These are phyloP conservation scores for Sphaerobolus stellatus DNA, from an alignment of 1,284 basidiomycete species.

Conservation along the genomic window DNA sequence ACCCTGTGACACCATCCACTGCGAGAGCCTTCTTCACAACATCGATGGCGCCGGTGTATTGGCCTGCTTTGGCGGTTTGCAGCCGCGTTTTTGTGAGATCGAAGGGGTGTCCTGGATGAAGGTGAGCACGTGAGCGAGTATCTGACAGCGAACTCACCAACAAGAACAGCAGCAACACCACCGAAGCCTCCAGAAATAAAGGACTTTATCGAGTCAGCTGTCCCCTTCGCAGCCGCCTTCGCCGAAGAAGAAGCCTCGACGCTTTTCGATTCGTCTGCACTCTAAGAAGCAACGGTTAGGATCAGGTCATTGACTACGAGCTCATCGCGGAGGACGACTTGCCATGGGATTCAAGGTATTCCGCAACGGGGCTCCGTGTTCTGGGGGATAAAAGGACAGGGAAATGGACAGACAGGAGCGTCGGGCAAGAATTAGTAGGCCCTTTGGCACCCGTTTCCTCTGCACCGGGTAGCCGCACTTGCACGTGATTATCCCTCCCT, in stretches of 20 bases:
- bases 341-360: too few species aligned
- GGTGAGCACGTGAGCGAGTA: constrained; percentile 1
- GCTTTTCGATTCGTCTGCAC: constrained; percentile 6
- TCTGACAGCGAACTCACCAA: constrained; percentile 56
- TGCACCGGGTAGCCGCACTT: too few species aligned
- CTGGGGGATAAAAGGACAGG: too few species aligned
- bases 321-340: too few species aligned
- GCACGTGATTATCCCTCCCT: too few species aligned
- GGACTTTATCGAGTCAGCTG: constrained; percentile 67
- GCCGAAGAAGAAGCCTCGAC: neutral
- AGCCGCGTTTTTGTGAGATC: constrained; percentile 96
- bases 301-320: too few species aligned
- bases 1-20: constrained; percentile 89
- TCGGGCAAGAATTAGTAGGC: too few species aligned
- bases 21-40: constrained; percentile 90
- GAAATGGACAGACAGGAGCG: too few species aligned
- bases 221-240: constrained; percentile 8
- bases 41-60: constrained; percentile 91
- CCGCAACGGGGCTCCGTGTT: too few species aligned
- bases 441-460: too few species aligned
- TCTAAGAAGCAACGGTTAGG: too few species aligned
- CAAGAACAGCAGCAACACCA: constrained; percentile 82
- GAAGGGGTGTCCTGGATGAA: constrained; percentile 83
- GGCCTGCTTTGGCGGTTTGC: constrained; percentile 89
- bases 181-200: constrained; percentile 93